These are phyloP conservation scores for Edaphochlamys debaryana DNA, from an alignment of 139 green algal species.

Conservation along the genomic window DNA sequence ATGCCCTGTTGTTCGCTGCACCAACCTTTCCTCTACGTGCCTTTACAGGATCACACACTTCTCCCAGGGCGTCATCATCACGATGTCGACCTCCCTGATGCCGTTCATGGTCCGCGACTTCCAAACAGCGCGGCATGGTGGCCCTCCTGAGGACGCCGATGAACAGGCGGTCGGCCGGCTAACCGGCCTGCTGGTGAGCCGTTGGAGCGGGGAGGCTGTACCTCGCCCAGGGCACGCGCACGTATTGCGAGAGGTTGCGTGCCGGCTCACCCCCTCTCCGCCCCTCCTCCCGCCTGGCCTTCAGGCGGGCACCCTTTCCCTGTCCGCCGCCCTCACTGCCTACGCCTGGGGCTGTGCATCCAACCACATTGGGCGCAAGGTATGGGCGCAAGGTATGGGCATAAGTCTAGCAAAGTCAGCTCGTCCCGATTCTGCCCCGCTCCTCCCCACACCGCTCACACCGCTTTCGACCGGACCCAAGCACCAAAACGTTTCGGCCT, in stretches of 20 bases:
- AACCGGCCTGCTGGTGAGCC: background rate
- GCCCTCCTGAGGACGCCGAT: background rate
- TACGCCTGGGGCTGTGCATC: slow-evolving; percentile 60
- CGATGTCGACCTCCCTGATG: slow-evolving; percentile 68
- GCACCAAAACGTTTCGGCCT: too few species aligned
- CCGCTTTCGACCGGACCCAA: too few species aligned
- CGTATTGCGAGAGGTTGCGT: background rate
- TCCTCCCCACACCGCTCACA: too few species aligned
- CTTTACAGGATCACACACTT: slow-evolving; percentile 2
- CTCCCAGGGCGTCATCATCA: slow-evolving; percentile 65
- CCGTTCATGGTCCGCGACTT: slow-evolving; percentile 71
- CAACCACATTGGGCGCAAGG: slow-evolving; percentile 71
- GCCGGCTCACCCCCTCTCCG: too few species aligned
- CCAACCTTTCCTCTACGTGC: too few species aligned
- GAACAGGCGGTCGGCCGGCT: slow-evolving; percentile 58
- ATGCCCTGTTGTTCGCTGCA: too few species aligned
- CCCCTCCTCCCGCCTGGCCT: background rate
- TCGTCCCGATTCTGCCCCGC: too few species aligned
- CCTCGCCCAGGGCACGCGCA: background rate
- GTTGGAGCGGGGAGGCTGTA: background rate
- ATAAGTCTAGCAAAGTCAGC: too few species aligned
- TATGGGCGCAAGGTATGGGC: too few species aligned
- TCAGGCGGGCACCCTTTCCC: slow-evolving; percentile 64
- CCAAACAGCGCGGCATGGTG: background rate
- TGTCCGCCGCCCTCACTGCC: slow-evolving; percentile 61